Evolutionary conservation across 164 flowering plant genomes (phyloP), one percentile per base, ranked within the genome.

Genomic region (Dillenia suffruticosa): DNA sequence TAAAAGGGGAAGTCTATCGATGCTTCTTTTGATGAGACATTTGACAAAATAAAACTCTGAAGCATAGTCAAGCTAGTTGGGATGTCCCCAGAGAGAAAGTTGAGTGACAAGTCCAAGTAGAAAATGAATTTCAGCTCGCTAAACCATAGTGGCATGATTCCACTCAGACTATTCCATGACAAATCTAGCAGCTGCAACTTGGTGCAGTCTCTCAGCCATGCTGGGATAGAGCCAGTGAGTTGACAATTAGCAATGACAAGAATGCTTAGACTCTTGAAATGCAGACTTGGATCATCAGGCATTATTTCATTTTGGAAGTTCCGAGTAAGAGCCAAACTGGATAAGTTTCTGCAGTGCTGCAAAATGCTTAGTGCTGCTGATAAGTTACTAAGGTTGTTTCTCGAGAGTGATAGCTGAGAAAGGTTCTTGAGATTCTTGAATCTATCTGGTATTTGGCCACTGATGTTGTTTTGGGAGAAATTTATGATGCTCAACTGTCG

Each of bases 21-120:
- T 19, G 82, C 65, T 9, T 77, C 81, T 44, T 67, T 68, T 10
- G 75, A 12, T 6, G 84, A 72, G 46, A 75, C 64, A 54, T 63
- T 72, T 51, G 77, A 54, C 61, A 4, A 12, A 26, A 74, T 68
- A 60, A 86, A 75, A 70, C 80, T 76, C 57, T 58, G 66, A 11
- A 86, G 54, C 47, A 44, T 45, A 24, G 85, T 83, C 40, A 86
- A 58, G 57, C 63, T 72, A 15, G 51, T 71, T 4, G 91, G 86
- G 49, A 86, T 76, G 46, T 78, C 68, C 10, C 88, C 85, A 2
- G 71, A 49, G 13, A 86, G 64, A 1, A 80, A 68, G 57, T 86
- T 86, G 68, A 77, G 80, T 2, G 88, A 86, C 52, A 86, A 71
- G 44, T 86, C 91, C 76, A 86, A 68, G 72, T 86, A 86, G 70